These are phyloP conservation scores for Nissolia schottii DNA, from an alignment of 306 rosid genomes.

Conservation along the genomic window DNA sequence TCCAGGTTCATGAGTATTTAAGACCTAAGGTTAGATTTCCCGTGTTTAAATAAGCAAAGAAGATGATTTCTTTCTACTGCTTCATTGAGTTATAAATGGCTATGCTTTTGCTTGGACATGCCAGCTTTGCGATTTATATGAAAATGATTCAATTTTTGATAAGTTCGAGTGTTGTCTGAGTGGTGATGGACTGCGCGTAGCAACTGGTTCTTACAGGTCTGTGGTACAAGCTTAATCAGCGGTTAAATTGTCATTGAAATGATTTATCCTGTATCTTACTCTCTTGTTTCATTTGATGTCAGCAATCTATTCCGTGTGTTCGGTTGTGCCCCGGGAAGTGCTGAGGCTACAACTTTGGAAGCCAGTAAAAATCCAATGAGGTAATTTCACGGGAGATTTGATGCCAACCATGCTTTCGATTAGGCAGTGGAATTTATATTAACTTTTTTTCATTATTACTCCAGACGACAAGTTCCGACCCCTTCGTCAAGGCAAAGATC, in stretches of 20 bases:
- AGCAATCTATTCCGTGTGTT: slow-evolving; percentile 96
- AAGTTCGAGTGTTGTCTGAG: slow-evolving; percentile 98
- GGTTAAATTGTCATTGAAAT: background rate
- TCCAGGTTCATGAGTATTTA: slow-evolving; percentile 93
- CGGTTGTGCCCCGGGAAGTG: slow-evolving; percentile 77
- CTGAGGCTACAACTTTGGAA: slow-evolving; percentile 82
- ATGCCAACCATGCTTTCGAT: background rate
- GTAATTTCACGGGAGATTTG: slow-evolving; percentile 33
- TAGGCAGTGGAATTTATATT: background rate
- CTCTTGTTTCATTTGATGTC: slow-evolving; percentile 36
- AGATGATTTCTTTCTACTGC: slow-evolving; percentile 15
- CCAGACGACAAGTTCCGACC: slow-evolving; percentile 89
- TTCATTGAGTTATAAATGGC: slow-evolving; percentile 10
- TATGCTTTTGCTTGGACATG: slow-evolving; percentile 26
- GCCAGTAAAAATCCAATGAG: slow-evolving; percentile 99
- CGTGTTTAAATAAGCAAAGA: background rate
- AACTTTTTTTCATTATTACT: background rate
- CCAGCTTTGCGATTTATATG: slow-evolving; percentile 93
- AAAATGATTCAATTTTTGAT: slow-evolving; percentile 91
- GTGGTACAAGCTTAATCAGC: background rate
- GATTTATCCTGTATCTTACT: background rate
- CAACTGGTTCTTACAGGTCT: slow-evolving; percentile 98
- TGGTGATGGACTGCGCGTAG: slow-evolving; percentile 82
- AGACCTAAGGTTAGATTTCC: slow-evolving; percentile 83
- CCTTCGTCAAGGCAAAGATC: slow-evolving; percentile 89